Evolutionary conservation across 2,329 filamentous ascomycete genomes (phyloP).

Genomic region (Talaromyces sp.): DNA sequence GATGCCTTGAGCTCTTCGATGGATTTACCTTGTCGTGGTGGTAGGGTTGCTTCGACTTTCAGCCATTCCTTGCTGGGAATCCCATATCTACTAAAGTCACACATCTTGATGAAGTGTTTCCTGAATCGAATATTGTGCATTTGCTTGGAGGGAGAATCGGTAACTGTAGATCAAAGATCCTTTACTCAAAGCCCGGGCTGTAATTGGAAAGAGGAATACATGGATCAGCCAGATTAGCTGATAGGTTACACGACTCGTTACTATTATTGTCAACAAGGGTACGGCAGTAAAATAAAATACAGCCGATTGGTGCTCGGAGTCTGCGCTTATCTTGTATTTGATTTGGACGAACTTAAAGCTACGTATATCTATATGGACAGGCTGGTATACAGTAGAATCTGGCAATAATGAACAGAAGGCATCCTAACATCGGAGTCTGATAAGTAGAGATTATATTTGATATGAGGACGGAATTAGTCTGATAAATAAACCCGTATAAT

Average conservation of each 20-base stretch:
- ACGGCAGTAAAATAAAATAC: neutral
- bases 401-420: too few species aligned
- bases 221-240: neutral
- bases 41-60: neutral
- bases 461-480: too few species aligned
- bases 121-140: neutral
- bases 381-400: too few species aligned
- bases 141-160: neutral
- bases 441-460: too few species aligned
- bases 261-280: neutral
- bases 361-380: too few species aligned
- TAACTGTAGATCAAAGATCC: too few species aligned
- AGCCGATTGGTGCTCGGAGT: neutral
- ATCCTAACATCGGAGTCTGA: too few species aligned
- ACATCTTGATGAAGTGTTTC: neutral
- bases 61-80: slow-evolving; percentile 5
- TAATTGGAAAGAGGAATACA: neutral
- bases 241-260: neutral
- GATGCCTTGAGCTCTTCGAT: neutral
- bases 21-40: neutral
- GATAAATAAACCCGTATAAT: too few species aligned
- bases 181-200: too few species aligned
- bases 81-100: neutral
- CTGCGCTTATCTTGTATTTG: neutral
- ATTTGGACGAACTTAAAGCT: too few species aligned